A percentile compares a stretch with the other conserved stretches of the same genome.
Conservation (phyloP, 768 basidiomycete species). For the Suillus cothurnatus region DNA sequence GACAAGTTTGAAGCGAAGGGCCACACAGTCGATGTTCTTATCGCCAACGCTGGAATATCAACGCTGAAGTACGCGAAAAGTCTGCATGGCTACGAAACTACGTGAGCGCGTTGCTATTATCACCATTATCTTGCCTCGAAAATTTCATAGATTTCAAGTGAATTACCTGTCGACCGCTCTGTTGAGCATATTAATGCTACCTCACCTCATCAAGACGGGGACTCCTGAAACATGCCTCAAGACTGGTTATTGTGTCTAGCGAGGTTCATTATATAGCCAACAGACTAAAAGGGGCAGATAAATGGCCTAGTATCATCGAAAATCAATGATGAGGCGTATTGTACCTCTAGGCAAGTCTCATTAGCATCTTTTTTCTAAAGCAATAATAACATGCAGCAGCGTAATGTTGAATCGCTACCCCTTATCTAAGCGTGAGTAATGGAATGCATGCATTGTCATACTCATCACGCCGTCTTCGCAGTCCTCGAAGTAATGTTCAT, state of each 20-base stretch:
- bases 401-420: conserved; percentile 29
- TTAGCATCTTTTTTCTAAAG: conserved; percentile 2
- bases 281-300: conserved; percentile 13
- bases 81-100: conserved; percentile 39
- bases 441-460: conserved; percentile 5
- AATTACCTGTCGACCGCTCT: conserved; percentile 39
- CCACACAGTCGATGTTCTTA: conserved; percentile 30
- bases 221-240: conserved; percentile 23
- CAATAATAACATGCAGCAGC: conserved; percentile 11
- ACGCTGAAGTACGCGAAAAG: conserved; percentile 26
- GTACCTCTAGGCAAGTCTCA: conserved; percentile 24
- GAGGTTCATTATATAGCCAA: conserved; percentile 24
- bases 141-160: conserved; percentile 32
- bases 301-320: conserved; percentile 30
- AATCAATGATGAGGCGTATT: conserved; percentile 31
- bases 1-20: conserved; percentile 30
- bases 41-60: conserved; percentile 34
- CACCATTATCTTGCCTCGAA: background rate
- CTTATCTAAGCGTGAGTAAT: conserved; percentile 26
- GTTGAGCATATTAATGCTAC: conserved; percentile 38
- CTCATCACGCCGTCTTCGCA: conserved; percentile 11
- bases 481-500: conserved; percentile 39
- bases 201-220: conserved; percentile 33
- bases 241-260: conserved; percentile 37
- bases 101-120: conserved; percentile 24